A percentile compares a stretch with the other conserved stretches of the same genome.
These are phyloP conservation scores for Cladosporium velox DNA, from an alignment of 2,329 filamentous ascomycete genomes.

Conservation along the genomic window DNA sequence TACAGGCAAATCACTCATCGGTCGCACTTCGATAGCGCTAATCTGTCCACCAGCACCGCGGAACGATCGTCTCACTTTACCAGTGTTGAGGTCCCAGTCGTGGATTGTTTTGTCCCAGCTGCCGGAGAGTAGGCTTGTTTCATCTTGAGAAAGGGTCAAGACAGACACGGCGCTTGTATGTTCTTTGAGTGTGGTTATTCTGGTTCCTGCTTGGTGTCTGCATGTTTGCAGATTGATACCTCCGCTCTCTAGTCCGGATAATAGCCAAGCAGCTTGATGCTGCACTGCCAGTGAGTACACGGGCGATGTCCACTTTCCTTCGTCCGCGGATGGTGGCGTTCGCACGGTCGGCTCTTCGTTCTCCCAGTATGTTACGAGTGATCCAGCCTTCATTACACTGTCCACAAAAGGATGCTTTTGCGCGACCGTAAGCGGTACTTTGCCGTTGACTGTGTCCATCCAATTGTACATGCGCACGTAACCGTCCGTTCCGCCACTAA, in stretches of 20 bases:
- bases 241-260: conserved; percentile 87
- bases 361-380: conserved; percentile 96
- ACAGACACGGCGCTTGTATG: conserved; percentile 93
- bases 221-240: conserved; percentile 92
- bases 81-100: conserved; percentile 93
- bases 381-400: conserved; percentile 91
- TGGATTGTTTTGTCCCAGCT: conserved; percentile 95
- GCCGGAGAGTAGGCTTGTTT: conserved; percentile 83
- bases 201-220: conserved; percentile 90
- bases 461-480: conserved; percentile 98
- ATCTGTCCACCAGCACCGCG: conserved; percentile 80
- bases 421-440: conserved; percentile 88
- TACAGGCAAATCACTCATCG: conserved; percentile 72
- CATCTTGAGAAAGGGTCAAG: conserved; percentile 77
- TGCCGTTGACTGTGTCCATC: conserved; percentile 90
- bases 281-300: conserved; percentile 95
- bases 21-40: conserved; percentile 81
- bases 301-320: conserved; percentile 63
- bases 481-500: conserved; percentile 90
- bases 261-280: conserved; percentile 83
- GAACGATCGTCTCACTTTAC: conserved; percentile 73
- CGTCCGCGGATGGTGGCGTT: conserved; percentile 49
- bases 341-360: conserved; percentile 69
- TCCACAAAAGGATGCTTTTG: conserved; percentile 97
- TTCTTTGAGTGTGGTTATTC: conserved; percentile 75